Conservation (phyloP, 73 alveolate genomes). For the Diophrys appendiculata region DNA sequence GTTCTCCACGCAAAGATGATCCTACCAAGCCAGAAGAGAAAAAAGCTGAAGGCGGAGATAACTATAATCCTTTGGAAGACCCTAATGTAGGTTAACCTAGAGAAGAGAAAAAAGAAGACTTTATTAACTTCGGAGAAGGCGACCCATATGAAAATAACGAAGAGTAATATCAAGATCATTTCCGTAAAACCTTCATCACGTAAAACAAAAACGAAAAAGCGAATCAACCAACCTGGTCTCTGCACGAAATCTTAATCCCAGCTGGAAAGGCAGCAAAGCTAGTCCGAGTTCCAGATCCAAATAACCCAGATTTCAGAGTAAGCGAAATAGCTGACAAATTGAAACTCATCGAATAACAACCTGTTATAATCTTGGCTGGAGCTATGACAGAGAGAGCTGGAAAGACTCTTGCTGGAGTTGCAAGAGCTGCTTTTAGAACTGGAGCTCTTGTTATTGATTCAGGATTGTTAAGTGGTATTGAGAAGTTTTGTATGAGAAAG, state of each 20-base stretch:
- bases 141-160: slow-evolving; percentile 62
- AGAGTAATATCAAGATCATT: slow-evolving; percentile 56
- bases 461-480: slow-evolving; percentile 93
- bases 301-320: slow-evolving; percentile 75
- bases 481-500: slow-evolving; percentile 91
- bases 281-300: slow-evolving; percentile 82
- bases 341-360: slow-evolving; percentile 78
- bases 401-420: slow-evolving; percentile 92
- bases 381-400: slow-evolving; percentile 81
- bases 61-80: background rate
- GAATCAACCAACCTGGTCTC: slow-evolving; percentile 72
- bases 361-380: slow-evolving; percentile 94
- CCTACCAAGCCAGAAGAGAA: background rate
- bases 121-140: slow-evolving; percentile 17
- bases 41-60: background rate
- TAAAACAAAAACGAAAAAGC: slow-evolving; percentile 54
- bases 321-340: slow-evolving; percentile 81
- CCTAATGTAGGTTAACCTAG: background rate
- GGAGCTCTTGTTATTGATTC: slow-evolving; percentile 94
- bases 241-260: slow-evolving; percentile 94
- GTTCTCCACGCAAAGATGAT: background rate
- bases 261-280: slow-evolving; percentile 95
- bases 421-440: slow-evolving; percentile 96
- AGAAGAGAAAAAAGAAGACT: slow-evolving; percentile 21
- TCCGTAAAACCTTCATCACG: slow-evolving; percentile 64